Evolutionary conservation across 1,284 basidiomycete species (phyloP), one percentile per base, ranked within the genome.

Genomic region (Melanopsichium pennsylvanicum): DNA sequence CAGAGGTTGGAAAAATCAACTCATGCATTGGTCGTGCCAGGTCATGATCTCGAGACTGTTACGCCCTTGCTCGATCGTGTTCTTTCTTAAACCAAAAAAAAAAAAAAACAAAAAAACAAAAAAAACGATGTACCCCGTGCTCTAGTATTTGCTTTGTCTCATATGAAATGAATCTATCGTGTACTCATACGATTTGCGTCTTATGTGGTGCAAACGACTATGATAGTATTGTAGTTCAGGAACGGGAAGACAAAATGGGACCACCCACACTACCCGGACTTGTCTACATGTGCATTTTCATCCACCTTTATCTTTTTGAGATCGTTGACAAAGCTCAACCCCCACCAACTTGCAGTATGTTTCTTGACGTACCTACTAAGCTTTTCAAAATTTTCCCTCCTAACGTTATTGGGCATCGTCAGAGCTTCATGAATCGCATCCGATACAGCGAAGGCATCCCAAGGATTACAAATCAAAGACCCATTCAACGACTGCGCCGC

Each of bases 391-490:
- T 97, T 97, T 82, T 92, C 90, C 33, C 89, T 88, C 18, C 92
- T 87, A 40, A 86, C 87, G 39, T 89, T 88, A 2, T 86, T 84
- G 40, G 88, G 87, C 90, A 96, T 93, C 2, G 91, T 94, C 58
- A 98, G 88, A 0, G 95, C 93, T 79, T 92, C 88, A 82, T 94
- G 89, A 67, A 98, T 97, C 6, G 93, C 93, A 78, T 96, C 90
- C 1, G 96, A 95, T 33, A 97, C 93, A 72, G 93, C 89, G 82
- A 96, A 93, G 7, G 82, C 83, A 62, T 83, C 83, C 83, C 83
- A 84, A 7, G 79, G 79, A 34, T 81, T 81, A 27, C 79, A 74
- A 31, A 81, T 81, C 13, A 81, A 52, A 15, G 72, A 74, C 7
- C 79, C 79, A 23, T 81, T 81, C 31, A 81, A 50, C 18, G 75